Evolutionary conservation across 495 filamentous ascomycete species (phyloP), one percentile per base, ranked within the genome.

Genomic region (Pyrenula massariospora): DNA sequence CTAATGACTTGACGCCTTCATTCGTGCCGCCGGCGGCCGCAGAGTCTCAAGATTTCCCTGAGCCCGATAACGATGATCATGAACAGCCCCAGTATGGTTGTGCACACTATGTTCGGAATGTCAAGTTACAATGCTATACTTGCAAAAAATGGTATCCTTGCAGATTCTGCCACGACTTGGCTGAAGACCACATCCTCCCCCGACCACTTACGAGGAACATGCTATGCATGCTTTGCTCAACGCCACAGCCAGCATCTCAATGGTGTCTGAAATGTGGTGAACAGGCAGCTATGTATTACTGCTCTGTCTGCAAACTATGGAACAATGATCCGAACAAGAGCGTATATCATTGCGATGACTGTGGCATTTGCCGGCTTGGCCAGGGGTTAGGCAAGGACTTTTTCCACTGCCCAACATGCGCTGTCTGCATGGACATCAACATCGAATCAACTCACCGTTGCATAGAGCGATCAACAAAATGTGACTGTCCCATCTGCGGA

Each of bases 311-410:
- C 78, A 95, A 96, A 68, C 76, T 99, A 1, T 99, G 94, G 94
- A 91, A 96, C 65, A 87, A 97, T 62, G 90, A 96, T 62, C 77
- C 81, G 36, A 83, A 84, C 60, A 96, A 95, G 68, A 85, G 85
- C 63, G 96, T 96, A 50, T 99, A 99, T 64, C 93, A 99, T 68
- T 99, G 93, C 69, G 78, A 84, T 63, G 93, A 97, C 65, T 99
- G 93, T 71, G 93, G 93, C 1, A 93, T 99, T 60, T 99, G 93
- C 66, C 78, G 93, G 56, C 84, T 92, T 50, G 93, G 93, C 10
- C 82, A 87, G 67, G 93, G 93, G 5, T 71, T 99, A 51, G 94
- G 94, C 1, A 96, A 95, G 68, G 94, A 97, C 63, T 97, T 91
- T 65, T 87, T 90, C 66, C 93, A 99, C 67, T 99, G 93, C 86